Conservation (phyloP, 2,329 filamentous ascomycete genomes). For the Penicillium sp. region DNA sequence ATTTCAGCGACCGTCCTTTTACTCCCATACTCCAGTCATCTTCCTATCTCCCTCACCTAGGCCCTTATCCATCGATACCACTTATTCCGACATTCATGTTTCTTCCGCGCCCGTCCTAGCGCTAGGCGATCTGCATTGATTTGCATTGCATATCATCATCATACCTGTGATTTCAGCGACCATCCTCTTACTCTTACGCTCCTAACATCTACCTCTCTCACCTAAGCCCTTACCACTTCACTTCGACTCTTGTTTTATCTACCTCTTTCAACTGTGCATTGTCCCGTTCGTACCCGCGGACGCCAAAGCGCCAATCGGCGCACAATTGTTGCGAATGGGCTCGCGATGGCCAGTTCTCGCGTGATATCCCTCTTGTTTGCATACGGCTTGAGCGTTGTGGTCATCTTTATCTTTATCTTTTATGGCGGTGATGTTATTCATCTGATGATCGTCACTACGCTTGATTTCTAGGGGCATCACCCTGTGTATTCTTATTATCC, state of each 20-base stretch:
- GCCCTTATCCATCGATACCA: neutral
- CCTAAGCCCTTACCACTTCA: neutral
- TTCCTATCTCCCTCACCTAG: neutral
- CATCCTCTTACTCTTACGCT: neutral
- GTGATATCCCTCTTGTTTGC: slow-evolving; percentile 29
- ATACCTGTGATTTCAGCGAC: neutral
- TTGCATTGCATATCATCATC: neutral
- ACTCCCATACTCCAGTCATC: neutral
- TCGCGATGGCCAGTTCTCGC: slow-evolving; percentile 23
- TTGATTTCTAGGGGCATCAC: slow-evolving; percentile 23
- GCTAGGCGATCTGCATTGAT: slow-evolving; percentile 17
- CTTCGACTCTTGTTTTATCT: slow-evolving; percentile 14
- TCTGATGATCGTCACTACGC: slow-evolving; percentile 6
- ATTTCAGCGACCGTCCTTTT: neutral
- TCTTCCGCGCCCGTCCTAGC: slow-evolving; percentile 40
- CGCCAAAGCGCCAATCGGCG: neutral
- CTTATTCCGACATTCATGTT: too few relatives aligned
- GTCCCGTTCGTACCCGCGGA: neutral
- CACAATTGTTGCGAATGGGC: neutral
- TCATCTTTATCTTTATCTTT: slow-evolving; percentile 5
- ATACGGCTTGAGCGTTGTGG: slow-evolving; percentile 24
- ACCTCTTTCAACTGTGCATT: slow-evolving; percentile 15
- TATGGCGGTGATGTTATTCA: slow-evolving; percentile 1
- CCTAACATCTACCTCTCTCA: neutral
- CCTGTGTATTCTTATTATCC: slow-evolving; percentile 20